Conservation (phyloP, 1,284 basidiomycete genomes). For the Sutorius eximius region DNA sequence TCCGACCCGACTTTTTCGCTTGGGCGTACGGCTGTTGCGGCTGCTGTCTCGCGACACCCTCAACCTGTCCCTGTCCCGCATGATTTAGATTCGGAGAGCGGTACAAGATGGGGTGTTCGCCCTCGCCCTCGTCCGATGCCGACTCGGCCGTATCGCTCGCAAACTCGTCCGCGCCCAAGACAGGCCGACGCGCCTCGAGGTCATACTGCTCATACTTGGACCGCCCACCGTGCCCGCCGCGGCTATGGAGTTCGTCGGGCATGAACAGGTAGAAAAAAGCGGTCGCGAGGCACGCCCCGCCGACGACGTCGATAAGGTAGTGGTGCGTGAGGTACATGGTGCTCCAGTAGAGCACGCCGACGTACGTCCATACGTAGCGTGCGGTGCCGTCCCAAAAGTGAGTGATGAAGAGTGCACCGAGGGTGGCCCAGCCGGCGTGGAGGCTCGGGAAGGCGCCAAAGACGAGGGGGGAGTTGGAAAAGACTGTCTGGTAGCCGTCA, state of each 20-base stretch:
- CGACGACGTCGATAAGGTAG: slow-evolving; percentile 96
- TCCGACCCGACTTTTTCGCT: slow-evolving; percentile 35
- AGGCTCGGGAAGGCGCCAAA: slow-evolving; percentile 97
- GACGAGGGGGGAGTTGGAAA: slow-evolving; percentile 87
- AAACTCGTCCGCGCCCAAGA: slow-evolving; percentile 46
- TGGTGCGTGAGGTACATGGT: slow-evolving; percentile 99
- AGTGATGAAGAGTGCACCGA: slow-evolving; percentile 90
- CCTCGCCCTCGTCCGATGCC: slow-evolving; percentile 55
- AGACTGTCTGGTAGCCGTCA: slow-evolving; percentile 80
- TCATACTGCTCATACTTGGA: slow-evolving; percentile 77
- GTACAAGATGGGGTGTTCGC: slow-evolving; percentile 63
- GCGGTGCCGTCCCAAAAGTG: slow-evolving; percentile 90
- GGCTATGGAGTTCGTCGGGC: slow-evolving; percentile 71
- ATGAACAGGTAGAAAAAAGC: slow-evolving; percentile 88
- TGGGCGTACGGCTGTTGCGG: slow-evolving; percentile 23
- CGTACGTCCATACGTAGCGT: slow-evolving; percentile 80
- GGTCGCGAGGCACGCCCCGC: slow-evolving; percentile 88
- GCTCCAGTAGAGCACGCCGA: slow-evolving; percentile 91
- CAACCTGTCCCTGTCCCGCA: slow-evolving; percentile 1
- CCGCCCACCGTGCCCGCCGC: slow-evolving; percentile 43
- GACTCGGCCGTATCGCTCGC: slow-evolving; percentile 50
- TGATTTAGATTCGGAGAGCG: slow-evolving; percentile 55
- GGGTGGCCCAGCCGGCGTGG: slow-evolving; percentile 88
- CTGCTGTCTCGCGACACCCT: slow-evolving; percentile 23
- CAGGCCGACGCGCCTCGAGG: slow-evolving; percentile 42